Evolutionary conservation across 2,329 filamentous ascomycete species (phyloP).

Genomic region (Tolypocladium capitatum): DNA sequence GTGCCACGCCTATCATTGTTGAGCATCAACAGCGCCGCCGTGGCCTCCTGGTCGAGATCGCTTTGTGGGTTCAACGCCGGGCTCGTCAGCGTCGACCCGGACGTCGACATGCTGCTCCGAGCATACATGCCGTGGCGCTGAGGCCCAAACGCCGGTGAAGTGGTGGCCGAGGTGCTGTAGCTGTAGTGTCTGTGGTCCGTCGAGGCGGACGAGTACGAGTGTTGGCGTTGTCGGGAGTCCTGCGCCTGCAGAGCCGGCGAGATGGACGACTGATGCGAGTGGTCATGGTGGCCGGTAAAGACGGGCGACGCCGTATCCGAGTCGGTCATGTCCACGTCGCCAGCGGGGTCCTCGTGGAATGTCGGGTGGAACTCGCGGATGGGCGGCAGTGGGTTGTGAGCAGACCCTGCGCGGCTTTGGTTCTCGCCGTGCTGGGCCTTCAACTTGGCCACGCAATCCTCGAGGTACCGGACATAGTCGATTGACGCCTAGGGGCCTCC

Average conservation of each 20-base stretch:
- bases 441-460: conserved; percentile 72
- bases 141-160: conserved; percentile 46
- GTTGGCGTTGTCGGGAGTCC: conserved; percentile 29
- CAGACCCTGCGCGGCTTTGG: conserved; percentile 13
- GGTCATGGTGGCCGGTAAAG: conserved; percentile 20
- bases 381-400: conserved; percentile 18
- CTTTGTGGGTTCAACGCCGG: conserved; percentile 41
- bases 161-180: conserved; percentile 33
- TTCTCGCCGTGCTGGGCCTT: conserved; percentile 43
- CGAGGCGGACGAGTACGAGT: conserved; percentile 41
- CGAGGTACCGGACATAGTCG: conserved; percentile 88
- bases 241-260: conserved; percentile 39
- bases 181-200: conserved; percentile 38
- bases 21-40: conserved; percentile 76
- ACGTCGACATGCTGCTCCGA: conserved; percentile 27
- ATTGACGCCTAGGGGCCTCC: conserved; percentile 60
- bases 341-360: conserved; percentile 25
- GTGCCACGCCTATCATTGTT: conserved; percentile 59
- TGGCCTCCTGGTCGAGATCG: conserved; percentile 63
- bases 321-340: conserved; percentile 50
- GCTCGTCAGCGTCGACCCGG: conserved; percentile 43
- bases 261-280: conserved; percentile 30
- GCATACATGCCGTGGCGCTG: conserved; percentile 23
- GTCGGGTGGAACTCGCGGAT: conserved; percentile 26
- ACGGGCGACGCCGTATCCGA: conserved; percentile 36